Conservation (phyloP, 148 eudicot species). For the Dianthus caryophyllus region DNA sequence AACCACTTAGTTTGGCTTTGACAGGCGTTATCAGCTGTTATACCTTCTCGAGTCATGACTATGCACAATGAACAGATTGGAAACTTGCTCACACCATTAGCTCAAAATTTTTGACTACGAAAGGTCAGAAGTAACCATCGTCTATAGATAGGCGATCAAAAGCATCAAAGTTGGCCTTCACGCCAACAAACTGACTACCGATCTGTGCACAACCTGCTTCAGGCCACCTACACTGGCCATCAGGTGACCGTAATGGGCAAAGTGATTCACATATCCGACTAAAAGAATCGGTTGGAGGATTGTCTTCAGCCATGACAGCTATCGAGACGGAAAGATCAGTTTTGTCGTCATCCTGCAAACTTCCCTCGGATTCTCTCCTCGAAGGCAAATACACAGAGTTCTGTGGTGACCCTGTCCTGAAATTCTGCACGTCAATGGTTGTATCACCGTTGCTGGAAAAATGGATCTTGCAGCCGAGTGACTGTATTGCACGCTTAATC, state of each 20-base stretch:
- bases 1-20: neutral
- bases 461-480: slow-evolving; percentile 83
- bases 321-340: slow-evolving; percentile 60
- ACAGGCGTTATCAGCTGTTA: slow-evolving; percentile 15
- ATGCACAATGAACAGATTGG: slow-evolving; percentile 21
- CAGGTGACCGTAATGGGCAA: slow-evolving; percentile 66
- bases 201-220: slow-evolving; percentile 89
- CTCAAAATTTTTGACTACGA: slow-evolving; percentile 15
- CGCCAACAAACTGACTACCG: slow-evolving; percentile 83
- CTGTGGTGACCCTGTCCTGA: slow-evolving; percentile 38
- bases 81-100: slow-evolving; percentile 21
- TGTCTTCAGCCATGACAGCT: slow-evolving; percentile 47
- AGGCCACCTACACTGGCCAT: slow-evolving; percentile 89
- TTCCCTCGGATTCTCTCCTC: slow-evolving; percentile 37
- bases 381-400: slow-evolving; percentile 35
- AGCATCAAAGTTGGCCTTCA: slow-evolving; percentile 91
- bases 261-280: slow-evolving; percentile 74
- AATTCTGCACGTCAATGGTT: slow-evolving; percentile 56
- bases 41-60: slow-evolving; percentile 16
- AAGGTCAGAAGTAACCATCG: slow-evolving; percentile 72
- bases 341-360: slow-evolving; percentile 42
- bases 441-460: slow-evolving; percentile 73
- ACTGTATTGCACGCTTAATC: slow-evolving; percentile 80
- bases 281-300: slow-evolving; percentile 38
- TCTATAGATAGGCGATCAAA: slow-evolving; percentile 82